phyloP scores from a whole-genome alignment of 2,329 filamentous ascomycete species.

The Colletotrichum lindemuthianum region DNA sequence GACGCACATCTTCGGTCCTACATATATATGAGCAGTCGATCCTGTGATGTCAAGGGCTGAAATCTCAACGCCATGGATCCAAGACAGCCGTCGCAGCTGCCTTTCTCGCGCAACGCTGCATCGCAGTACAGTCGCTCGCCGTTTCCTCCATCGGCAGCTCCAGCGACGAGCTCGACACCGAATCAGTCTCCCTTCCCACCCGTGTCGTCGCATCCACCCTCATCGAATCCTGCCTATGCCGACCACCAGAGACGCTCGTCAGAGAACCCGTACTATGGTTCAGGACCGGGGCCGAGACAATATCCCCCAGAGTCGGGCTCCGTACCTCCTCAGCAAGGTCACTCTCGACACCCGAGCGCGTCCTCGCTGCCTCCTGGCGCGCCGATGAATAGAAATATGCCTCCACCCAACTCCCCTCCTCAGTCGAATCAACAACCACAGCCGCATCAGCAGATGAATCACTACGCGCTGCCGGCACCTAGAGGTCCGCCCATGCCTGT shows the following conservation, averaged over 20 bases:
- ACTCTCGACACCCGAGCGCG: constrained; percentile 56
- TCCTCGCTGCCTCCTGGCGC: constrained; percentile 54
- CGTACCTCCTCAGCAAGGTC: constrained; percentile 45
- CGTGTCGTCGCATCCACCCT: constrained; percentile 26
- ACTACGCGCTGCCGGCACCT: constrained; percentile 59
- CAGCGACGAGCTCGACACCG: constrained; percentile 25
- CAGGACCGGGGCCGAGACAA: constrained; percentile 43
- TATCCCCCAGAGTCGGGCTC: constrained; percentile 45
- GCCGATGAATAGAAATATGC: constrained; percentile 55
- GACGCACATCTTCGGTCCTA: constrained; percentile 10
- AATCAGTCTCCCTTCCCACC: constrained; percentile 37
- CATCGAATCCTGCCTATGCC: constrained; percentile 43
- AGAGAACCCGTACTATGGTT: constrained; percentile 54
- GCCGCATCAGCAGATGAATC: constrained; percentile 45
- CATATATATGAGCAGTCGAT: constrained; percentile 30
- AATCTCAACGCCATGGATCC: constrained; percentile 48
- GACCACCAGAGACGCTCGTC: constrained; percentile 51
- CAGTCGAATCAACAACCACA: constrained; percentile 47
- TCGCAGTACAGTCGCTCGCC: constrained; percentile 46
- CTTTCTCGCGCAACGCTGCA: constrained; percentile 42
- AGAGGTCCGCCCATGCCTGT: constrained; percentile 54
- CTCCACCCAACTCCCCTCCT: constrained; percentile 57
- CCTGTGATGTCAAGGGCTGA: constrained; percentile 45
- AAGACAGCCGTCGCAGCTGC: constrained; percentile 46
- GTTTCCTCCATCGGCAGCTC: constrained; percentile 31